These are phyloP conservation scores for Bimuria novae-zelandiae DNA, from an alignment of 2,329 filamentous ascomycete genomes.

Conservation along the genomic window DNA sequence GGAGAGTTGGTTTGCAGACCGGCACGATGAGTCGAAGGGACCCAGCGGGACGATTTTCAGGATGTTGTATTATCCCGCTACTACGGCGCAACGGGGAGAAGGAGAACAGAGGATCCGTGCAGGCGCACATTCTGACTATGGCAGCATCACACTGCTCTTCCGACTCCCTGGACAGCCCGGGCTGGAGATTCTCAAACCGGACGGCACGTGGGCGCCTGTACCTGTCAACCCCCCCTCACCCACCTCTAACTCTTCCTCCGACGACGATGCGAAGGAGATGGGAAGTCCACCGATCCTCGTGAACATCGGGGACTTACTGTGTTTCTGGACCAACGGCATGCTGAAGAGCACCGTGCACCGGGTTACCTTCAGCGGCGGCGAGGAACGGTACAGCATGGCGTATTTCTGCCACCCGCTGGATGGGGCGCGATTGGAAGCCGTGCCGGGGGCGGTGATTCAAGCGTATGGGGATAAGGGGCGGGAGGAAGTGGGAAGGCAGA, in stretches of 20 bases:
- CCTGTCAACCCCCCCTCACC: slow-evolving; percentile 60
- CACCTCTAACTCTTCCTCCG: slow-evolving; percentile 59
- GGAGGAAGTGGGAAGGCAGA: slow-evolving; percentile 41
- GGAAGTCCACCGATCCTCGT: slow-evolving; percentile 51
- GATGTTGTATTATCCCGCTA: slow-evolving; percentile 58
- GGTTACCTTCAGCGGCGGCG: slow-evolving; percentile 68
- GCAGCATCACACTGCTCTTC: slow-evolving; percentile 73
- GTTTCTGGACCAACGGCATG: slow-evolving; percentile 89
- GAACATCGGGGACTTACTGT: slow-evolving; percentile 75
- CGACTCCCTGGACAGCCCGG: slow-evolving; percentile 83
- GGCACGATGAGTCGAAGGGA: slow-evolving; percentile 60
- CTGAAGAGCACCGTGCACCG: slow-evolving; percentile 87
- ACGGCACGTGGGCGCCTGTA: slow-evolving; percentile 51
- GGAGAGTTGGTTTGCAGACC: slow-evolving; percentile 62
- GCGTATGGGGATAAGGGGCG: slow-evolving; percentile 41
- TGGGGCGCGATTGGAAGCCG: slow-evolving; percentile 56
- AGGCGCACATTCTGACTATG: slow-evolving; percentile 90
- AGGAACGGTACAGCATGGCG: slow-evolving; percentile 61
- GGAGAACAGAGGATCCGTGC: slow-evolving; percentile 69
- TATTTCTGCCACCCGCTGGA: slow-evolving; percentile 69
- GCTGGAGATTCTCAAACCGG: slow-evolving; percentile 74
- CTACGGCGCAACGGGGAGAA: slow-evolving; percentile 9
- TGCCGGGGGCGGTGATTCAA: slow-evolving; percentile 58
- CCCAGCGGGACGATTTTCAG: slow-evolving; percentile 57
- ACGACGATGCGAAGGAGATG: too few relatives aligned